A percentile compares a stretch with the other conserved stretches of the same genome.
Conservation (phyloP, 352 stramenopile genomes). For the Thalassiosira delicatula region DNA sequence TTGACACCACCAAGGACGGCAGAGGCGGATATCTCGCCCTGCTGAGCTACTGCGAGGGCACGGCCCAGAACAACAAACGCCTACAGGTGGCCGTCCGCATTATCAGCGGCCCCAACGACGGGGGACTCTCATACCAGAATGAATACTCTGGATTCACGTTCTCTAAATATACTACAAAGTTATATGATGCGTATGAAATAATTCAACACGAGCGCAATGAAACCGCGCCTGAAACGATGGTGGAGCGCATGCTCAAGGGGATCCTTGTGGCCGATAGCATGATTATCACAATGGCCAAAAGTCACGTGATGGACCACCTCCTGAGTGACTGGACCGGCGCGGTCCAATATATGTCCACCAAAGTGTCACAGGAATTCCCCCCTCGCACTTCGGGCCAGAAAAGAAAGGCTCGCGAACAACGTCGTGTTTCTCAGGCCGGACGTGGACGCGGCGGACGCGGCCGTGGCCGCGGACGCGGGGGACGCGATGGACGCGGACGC, state of each 20-base stretch:
- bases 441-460: background rate
- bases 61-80: background rate
- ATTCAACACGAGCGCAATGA: no score
- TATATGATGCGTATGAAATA: no score
- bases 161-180: no score
- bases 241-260: no score
- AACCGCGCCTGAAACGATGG: no score
- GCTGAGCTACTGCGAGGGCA: background rate
- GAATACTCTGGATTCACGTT: no score
- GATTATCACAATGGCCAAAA: constrained; percentile 4
- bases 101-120: no score
- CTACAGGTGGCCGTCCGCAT: no score
- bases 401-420: background rate
- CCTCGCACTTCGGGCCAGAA: background rate
- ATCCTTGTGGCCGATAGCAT: no score
- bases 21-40: background rate
- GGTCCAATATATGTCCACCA: background rate
- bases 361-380: background rate
- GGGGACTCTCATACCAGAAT: no score
- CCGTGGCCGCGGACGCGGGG: background rate
- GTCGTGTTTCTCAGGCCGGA: background rate
- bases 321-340: background rate
- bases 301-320: background rate
- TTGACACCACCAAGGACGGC: background rate
- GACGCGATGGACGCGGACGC: background rate